Evolutionary conservation across 495 filamentous ascomycete genomes (phyloP), one percentile per base, ranked within the genome.

Genomic region (Talaromyces thailandensis): DNA sequence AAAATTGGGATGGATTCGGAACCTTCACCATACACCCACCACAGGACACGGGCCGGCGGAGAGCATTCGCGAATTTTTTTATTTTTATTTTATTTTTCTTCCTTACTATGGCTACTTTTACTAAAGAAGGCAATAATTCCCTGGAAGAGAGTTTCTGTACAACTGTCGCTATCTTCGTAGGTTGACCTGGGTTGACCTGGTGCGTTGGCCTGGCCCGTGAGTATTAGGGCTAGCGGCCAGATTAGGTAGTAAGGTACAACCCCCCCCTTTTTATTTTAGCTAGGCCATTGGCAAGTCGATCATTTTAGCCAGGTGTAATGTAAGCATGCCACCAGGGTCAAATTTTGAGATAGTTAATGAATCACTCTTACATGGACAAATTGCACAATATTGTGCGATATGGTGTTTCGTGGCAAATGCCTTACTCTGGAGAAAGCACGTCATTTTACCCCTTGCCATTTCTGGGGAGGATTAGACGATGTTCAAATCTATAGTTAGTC

Each of bases 361-460:
- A 8, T 48, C 43, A 48, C 43, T 48, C 43, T 48, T 48, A 48
- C 40, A 45, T 21, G 9, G 8, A 11, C 4, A 48, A 21, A 48
- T 48, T 48, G 43, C 43, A 48, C 43, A 48, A 48, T 48, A 21
- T 21, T 21, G 43, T 48, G 43, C 18, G 43, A 21, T 48, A 48
- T 48, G 43, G 43, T 48, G 43, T 48, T 48, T 48, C 5, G 43
- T 48, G 43, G 43, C 43, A 48, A 48, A 48, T 48, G 43, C 26
- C 26, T 55, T 55, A 26, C n/a, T 5, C 16, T 18, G 12, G 21
- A 28, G 51, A 21, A 28, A 55, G 51, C 51, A 55, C 51, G 51
- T n/a, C 51, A 55, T 55, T 50, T 55, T 26, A 28, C 51, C 51
- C 51, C 51, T 55, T 55, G 51, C 51, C 51, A 55, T 55, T 23